Base-by-base conservation (phyloP, 176 grass and related monocot genomes). In the Ensete glaucum region DNA sequence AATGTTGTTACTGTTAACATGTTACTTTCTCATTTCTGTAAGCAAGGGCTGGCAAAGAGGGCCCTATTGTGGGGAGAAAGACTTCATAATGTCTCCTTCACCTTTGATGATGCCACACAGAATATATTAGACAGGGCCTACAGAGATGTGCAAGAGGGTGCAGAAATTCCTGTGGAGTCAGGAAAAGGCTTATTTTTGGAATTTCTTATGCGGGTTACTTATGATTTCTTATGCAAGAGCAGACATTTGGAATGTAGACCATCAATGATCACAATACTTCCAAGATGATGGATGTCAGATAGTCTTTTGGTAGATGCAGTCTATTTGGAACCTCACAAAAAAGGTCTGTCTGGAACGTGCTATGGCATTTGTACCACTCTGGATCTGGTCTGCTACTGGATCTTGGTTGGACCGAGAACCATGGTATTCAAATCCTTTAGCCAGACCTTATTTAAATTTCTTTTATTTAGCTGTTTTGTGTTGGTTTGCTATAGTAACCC, bases 11-110 rank as follows among this genome's bases (percentile, higher is more conserved):
- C 94, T 77, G 62, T 93, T 83, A 97, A 98, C 52, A 75, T 98
- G 78, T 83, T 91, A 17, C 82, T 98, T 76, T 93, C 90, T 67
- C 88, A 98, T 83, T 89, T 98, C 81, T 98, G 90, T 80, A 98
- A 93, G 76, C 84, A 93, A 89, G 94, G 94, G 57, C 82, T 91
- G 76, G 82, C 88, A 76, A 87, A 84, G 74, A 86, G 80, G 76
- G 87, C 85, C 11, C 72, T 93, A 67, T 17, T 78, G 65, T 98
- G 94, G 90, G 94, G 88, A 75, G 81, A 85, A 75, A 93, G 83
- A 56, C 84, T 98, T 43, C 83, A 64, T 79, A 86, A 93, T 49
- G 83, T 84, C 57, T 84, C 79, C 54, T 87, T 98, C 76, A 71
- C 72, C 65, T 98, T 98, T 89, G 94, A 98, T 87, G 90, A 87